Evolutionary conservation across 108 stramenopile genomes (phyloP), one percentile per base, ranked within the genome.

Genomic region (Conticribra guillardii): DNA sequence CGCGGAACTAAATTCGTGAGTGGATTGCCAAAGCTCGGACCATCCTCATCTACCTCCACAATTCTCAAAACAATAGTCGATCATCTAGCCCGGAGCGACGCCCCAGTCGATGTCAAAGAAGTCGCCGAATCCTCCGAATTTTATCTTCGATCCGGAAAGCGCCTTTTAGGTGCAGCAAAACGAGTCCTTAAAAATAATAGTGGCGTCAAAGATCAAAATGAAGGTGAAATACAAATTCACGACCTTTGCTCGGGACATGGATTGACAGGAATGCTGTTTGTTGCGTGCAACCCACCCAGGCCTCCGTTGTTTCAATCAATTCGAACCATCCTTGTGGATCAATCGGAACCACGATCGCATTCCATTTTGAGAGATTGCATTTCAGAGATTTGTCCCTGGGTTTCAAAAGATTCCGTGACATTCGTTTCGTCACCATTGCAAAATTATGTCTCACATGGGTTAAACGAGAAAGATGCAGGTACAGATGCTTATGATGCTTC

Each of bases 231-330:
- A 28, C 57, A 51, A 30, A 64, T 85, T 7, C 59, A 76, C 19
- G 84, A 85, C 26, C 49, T 85, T 5, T 85, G 84, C 54, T 69
- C 65, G 1, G 84, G 84, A 1, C 84, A 85, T 63, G 84, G 84
- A 18, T 56, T 85, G 41, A 82, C 82, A 29, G 84, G 82, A 33
- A 66, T 85, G 69, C 67, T 85, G 16, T 85, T 85, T 63, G 54
- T 80, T 19, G 84, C 84, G 4, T 85, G 84, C 64, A 85, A 85
- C 64, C 84, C 81, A 52, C 82, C 84, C 26, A 22, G 57, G 34
- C 63, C 47, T n/a, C 7, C 23, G 32, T 37, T 11, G 1, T 19
- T 44, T 23, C 21, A 61, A 19, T 29, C 19, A 2, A 47, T 58
- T 17, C 33, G 32, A 18, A 51, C 69, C 33, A 63, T 70, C 7